Base-by-base conservation (phyloP, 805 yeast species). In the Metschnikowia cerradonensis region DNA sequence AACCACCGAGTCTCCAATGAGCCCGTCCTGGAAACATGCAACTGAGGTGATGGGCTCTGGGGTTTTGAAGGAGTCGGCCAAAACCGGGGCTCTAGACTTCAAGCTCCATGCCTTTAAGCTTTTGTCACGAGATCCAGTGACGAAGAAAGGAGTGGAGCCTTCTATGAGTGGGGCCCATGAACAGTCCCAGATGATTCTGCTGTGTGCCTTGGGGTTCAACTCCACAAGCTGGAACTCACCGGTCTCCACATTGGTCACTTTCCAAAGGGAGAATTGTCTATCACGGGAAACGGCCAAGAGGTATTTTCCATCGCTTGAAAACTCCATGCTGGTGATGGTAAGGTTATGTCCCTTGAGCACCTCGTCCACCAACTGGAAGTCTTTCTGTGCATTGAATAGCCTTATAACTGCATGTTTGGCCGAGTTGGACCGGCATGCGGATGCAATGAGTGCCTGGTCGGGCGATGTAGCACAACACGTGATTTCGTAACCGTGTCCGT, bases 401-500 rank as follows among this genome's bases (percentile, higher is more conserved):
- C 97, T 77, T 23, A 94, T 79, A 13, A 85, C 94, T 0, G 97
- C 96, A 68, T 94, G 97, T 53, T 82, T 82, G 15, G 81, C 79
- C 6, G 83, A 80, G 66, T 92, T 92, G 3, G 98, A 90, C 53
- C 85, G 80, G 72, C 97, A 92, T n/a, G 97, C 88, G 7, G 96
- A 83, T 2, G 97, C 97, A 41, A 94, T 76, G 23, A 86, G 65
- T 35, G 70, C 64, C 13, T 81, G 78, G 59, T 79, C 83, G 4
- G 84, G 82, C 7, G 90, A 81, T 1, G 83, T 78, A 48, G 88
- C 96, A 37, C 90, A 77, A 41, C 92, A 79, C 0, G 90, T 82
- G 36, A 91, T 82, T 65, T 95, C 99, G 67, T 90, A 95, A 7
- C 99, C 99, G 66, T 94, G 99, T 0, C 99, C 99, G 62, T 94